These are phyloP conservation scores for Diutina pseudorugosa DNA, from an alignment of 1,139 yeast genomes.

Conservation along the genomic window DNA sequence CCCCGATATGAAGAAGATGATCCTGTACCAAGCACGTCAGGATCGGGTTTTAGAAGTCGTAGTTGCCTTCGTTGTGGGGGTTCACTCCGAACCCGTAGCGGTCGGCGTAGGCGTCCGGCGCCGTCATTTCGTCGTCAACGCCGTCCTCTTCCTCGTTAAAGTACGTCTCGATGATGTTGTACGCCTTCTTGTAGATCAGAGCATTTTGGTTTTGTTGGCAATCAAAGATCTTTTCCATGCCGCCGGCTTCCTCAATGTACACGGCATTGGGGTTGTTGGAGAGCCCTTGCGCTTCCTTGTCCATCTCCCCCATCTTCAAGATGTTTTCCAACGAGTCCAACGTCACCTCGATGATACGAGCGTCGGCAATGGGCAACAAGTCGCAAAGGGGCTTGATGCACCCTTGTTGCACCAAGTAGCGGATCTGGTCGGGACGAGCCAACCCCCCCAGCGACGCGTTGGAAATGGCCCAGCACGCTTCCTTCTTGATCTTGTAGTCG, in stretches of 20 bases:
- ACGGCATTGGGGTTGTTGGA: slow-evolving; percentile 77
- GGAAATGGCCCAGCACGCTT: slow-evolving; percentile 99
- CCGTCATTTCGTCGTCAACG: slow-evolving; percentile 64
- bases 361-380: slow-evolving; percentile 74
- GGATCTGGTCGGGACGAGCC: slow-evolving; percentile 83
- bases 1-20: background rate
- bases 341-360: slow-evolving; percentile 87
- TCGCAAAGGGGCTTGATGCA: slow-evolving; percentile 97
- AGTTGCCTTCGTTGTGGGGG: slow-evolving; percentile 24
- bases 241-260: slow-evolving; percentile 95
- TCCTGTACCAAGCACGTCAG: background rate
- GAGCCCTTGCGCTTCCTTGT: slow-evolving; percentile 64
- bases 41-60: slow-evolving; percentile 20
- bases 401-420: slow-evolving; percentile 87
- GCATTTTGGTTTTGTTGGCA: slow-evolving; percentile 89
- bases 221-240: slow-evolving; percentile 91
- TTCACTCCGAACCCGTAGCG: slow-evolving; percentile 79
- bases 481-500: slow-evolving; percentile 93
- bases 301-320: slow-evolving; percentile 86
- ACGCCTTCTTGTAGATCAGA: slow-evolving; percentile 86
- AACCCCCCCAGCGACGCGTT: slow-evolving; percentile 96
- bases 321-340: slow-evolving; percentile 81
- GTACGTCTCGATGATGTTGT: slow-evolving; percentile 77
- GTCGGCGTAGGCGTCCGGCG: slow-evolving; percentile 75
- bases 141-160: slow-evolving; percentile 69